These are phyloP conservation scores for Sergeia podlipaevii DNA, from an alignment of 208 protist species.

Conservation along the genomic window DNA sequence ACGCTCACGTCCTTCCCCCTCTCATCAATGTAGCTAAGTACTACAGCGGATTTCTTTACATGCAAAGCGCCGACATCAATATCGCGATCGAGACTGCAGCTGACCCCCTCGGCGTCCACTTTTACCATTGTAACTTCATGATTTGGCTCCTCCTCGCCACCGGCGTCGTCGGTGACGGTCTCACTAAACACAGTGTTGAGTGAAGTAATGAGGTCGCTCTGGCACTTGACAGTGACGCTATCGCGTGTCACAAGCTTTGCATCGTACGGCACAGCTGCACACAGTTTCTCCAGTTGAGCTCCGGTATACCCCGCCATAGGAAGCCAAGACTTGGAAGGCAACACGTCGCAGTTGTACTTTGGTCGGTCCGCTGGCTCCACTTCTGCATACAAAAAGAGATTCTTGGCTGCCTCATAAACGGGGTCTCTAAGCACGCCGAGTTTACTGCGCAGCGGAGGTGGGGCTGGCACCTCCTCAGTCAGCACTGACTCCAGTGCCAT, in stretches of 20 bases:
- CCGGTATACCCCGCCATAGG: conserved; percentile 22
- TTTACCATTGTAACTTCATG: conserved; percentile 1
- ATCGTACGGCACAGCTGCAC: neutral
- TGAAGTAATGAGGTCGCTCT: conserved; percentile 63
- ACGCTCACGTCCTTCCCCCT: conserved; percentile 35
- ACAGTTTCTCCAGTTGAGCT: neutral
- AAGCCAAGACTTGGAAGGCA: conserved; percentile 47
- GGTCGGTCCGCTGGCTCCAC: conserved; percentile 14
- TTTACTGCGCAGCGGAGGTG: conserved; percentile 44
- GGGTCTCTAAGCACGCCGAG: conserved; percentile 38
- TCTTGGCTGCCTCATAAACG: conserved; percentile 20
- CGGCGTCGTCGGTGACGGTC: conserved; percentile 7
- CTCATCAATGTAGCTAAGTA: conserved; percentile 32
- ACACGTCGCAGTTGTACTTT: conserved; percentile 3
- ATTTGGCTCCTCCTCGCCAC: neutral
- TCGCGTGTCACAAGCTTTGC: conserved; percentile 25
- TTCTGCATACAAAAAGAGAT: conserved; percentile 61
- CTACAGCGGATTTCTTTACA: conserved; percentile 32
- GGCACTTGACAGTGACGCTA: conserved; percentile 50
- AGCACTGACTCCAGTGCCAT: conserved; percentile 39
- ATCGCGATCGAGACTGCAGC: too few relatives aligned
- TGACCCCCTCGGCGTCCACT: too few relatives aligned
- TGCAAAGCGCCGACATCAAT: conserved; percentile 22
- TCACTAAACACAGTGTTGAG: conserved; percentile 47
- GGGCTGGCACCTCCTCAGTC: conserved; percentile 17